phyloP scores from a whole-genome alignment of 768 basidiomycete genomes.

The Butyriboletus loyo region DNA sequence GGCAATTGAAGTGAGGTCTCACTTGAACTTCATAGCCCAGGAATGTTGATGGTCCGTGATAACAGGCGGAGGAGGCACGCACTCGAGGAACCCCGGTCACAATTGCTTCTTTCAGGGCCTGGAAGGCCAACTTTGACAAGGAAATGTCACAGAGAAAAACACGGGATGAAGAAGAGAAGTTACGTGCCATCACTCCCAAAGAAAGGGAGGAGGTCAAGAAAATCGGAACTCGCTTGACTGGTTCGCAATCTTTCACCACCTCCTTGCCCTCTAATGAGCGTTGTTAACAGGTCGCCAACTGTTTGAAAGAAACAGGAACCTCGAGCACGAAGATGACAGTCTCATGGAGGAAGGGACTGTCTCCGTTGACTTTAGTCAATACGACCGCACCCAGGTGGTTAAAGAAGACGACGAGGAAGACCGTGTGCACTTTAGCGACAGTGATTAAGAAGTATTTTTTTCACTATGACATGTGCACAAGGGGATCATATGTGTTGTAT shows the following conservation, averaged over 20 bases:
- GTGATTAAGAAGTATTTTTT: conserved; percentile 52
- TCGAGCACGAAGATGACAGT: conserved; percentile 70
- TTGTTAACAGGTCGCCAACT: conserved; percentile 75
- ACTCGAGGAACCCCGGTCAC: conserved; percentile 94
- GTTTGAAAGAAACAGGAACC: conserved; percentile 77
- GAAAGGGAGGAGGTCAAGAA: conserved; percentile 85
- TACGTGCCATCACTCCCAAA: conserved; percentile 68
- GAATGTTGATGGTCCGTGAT: conserved; percentile 1
- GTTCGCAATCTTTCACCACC: conserved; percentile 39
- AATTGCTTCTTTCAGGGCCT: conserved; percentile 69
- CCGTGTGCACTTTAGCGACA: conserved; percentile 77
- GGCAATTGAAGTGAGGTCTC: conserved; percentile 63
- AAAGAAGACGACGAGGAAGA: conserved; percentile 55
- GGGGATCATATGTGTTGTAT: conserved; percentile 7
- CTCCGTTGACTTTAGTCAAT: conserved; percentile 88
- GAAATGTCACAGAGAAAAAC: conserved; percentile 57
- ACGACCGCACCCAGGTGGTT: conserved; percentile 62
- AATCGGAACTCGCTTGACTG: conserved; percentile 57
- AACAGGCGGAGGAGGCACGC: conserved; percentile 80
- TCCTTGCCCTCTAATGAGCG: conserved; percentile 3
- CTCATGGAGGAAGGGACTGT: conserved; percentile 83
- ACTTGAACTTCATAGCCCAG: not conserved
- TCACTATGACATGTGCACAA: not conserved
- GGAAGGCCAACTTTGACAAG: conserved; percentile 78
- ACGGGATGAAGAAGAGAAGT: conserved; percentile 74